Evolutionary conservation across 371 early-diverging fungal genomes (phyloP), one percentile per base, ranked within the genome.

Genomic region (Coemansia sp.): DNA sequence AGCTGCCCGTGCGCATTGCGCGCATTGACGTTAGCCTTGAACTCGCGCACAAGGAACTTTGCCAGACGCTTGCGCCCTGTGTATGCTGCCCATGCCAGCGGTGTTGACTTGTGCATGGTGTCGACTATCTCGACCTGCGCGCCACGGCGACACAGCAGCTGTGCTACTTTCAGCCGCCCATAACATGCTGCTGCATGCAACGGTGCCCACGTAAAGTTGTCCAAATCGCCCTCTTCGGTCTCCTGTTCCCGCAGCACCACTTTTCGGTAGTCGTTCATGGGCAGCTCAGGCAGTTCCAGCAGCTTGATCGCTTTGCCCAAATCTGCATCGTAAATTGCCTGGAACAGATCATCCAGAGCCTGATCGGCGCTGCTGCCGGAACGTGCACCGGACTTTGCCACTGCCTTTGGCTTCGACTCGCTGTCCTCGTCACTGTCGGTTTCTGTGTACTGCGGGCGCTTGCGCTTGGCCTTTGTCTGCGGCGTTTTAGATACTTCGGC

Each of bases 1-100:
- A 73, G 66, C 67, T 81, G 81, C 13, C 52, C 79, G 21, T 76
- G 76, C 3, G 68, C 66, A 54, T 81, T 81, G 46, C 71, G 59
- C 2, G 67, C 70, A 12, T 81, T 72, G 32, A 81, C 70, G 39
- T 73, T 67, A 26, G 81, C 75, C 21, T 63, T 63, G 54, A 65
- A 70, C 12, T 62, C 67, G 21, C 77, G 70, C 55, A 81, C 77
- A 26, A 81, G 65, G 32, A 64, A 64, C 58, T 81, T 73, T 40
- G 81, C 76, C 26, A 73, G 61, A 26, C 78, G 72, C 61, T 76
- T 75, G 63, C 81, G 81, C 21, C 88, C 91, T 41, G 88, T 92
- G 76, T 87, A 95, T 0, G 94, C 94, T 2, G 97, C 95, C 97
- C 97, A 97, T 0, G 90, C 90, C 11, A 97, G 81, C 4, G 97